phyloP scores from a whole-genome alignment of 768 basidiomycete genomes.

The Lactifluus hygrophoroides region DNA sequence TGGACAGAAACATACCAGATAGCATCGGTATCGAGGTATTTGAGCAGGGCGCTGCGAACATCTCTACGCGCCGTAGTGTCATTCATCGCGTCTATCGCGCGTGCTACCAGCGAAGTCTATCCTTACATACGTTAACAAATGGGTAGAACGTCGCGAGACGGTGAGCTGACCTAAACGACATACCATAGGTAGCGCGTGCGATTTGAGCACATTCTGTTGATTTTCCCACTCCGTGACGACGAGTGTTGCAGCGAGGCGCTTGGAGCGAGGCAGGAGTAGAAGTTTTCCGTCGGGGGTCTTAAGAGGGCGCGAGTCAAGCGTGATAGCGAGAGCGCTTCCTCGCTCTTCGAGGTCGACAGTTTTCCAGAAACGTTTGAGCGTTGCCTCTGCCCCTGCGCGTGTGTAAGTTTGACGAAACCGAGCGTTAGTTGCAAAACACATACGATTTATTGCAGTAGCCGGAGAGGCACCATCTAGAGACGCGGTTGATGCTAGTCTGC shows the following conservation, averaged over 20 bases:
- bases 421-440: slow-evolving; percentile 17
- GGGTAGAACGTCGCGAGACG: not conserved
- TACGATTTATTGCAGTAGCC: slow-evolving; percentile 60
- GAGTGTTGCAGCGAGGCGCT: slow-evolving; percentile 67
- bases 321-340: slow-evolving; percentile 47
- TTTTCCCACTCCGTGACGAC: slow-evolving; percentile 97
- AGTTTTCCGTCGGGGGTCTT: slow-evolving; percentile 84
- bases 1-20: slow-evolving; percentile 50
- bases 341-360: slow-evolving; percentile 67
- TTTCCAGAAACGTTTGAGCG: slow-evolving; percentile 91
- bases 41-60: slow-evolving; percentile 60
- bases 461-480: slow-evolving; percentile 34
- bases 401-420: not conserved
- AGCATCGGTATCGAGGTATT: slow-evolving; percentile 92
- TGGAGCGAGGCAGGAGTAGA: slow-evolving; percentile 60
- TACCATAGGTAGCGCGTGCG: slow-evolving; percentile 88
- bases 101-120: slow-evolving; percentile 85
- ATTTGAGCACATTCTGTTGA: slow-evolving; percentile 77
- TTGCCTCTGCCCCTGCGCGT: slow-evolving; percentile 69
- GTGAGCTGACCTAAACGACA: slow-evolving; percentile 12
- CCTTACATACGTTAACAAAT: not conserved
- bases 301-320: slow-evolving; percentile 73
- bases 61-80: slow-evolving; percentile 48
- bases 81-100: slow-evolving; percentile 75
- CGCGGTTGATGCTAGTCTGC: not conserved